A percentile compares a stretch with the other conserved stretches of the same genome.
These are phyloP conservation scores for Podospora conica DNA, from an alignment of 495 filamentous ascomycete genomes.

Conservation along the genomic window DNA sequence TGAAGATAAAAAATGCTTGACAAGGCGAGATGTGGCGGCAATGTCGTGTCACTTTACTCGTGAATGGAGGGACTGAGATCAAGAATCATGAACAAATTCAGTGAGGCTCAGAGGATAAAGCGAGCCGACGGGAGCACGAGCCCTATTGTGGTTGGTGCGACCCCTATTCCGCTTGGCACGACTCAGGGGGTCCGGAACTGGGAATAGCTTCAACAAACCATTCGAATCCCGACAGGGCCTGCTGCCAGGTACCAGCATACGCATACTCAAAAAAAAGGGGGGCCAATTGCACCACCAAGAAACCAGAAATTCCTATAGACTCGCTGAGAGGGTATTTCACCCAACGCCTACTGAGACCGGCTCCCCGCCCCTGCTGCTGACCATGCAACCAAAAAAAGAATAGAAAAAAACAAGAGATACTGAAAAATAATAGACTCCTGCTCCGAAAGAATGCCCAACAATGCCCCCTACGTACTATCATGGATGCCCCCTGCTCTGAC, in stretches of 20 bases:
- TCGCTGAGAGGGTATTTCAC: background rate
- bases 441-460: background rate
- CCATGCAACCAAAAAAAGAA: slow-evolving; percentile 5
- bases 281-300: background rate
- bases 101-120: background rate
- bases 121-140: background rate
- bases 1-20: background rate
- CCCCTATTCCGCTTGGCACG: background rate
- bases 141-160: background rate
- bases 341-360: background rate
- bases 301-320: background rate
- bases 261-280: background rate
- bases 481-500: background rate
- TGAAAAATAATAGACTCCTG: background rate
- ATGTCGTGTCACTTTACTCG: background rate
- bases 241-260: background rate
- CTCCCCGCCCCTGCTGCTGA: slow-evolving; percentile 9
- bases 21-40: background rate
- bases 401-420: background rate
- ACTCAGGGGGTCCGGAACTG: too few species aligned
- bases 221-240: background rate
- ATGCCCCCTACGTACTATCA: background rate
- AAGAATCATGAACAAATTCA: background rate
- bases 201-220: background rate
- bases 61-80: background rate